Base-by-base conservation (phyloP, 2,329 filamentous ascomycete species). In the Dothideomycetidae sp. region DNA sequence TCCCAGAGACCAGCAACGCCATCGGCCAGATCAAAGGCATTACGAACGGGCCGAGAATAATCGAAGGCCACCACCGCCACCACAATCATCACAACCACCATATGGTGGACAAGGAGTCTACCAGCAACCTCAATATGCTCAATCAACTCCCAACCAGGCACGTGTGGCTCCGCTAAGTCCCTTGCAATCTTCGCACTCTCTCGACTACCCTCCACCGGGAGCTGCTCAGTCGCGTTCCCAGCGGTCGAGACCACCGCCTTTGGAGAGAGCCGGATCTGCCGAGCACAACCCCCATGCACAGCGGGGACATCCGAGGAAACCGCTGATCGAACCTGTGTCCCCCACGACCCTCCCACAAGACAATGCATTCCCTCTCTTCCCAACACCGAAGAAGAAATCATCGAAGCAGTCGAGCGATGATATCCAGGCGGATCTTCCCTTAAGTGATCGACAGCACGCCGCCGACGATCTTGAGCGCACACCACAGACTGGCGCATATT, bases 281-380 rank as follows among this genome's bases (percentile, higher is more conserved):
- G 15, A 28, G 14, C 12, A 19, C 10, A 16, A 21, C 12, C 17
- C 37, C 11, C 31, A 26, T 7, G 26, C 28, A n/a, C 34, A 36
- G 12, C 36, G 34, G 7, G 31, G 35, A 29, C 30, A 14, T 3
- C n/a, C 21, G 7, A 39, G 40, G 4, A 50, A 44, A 34, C 46
- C 54, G 37, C 47, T 56, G 32, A 44, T 49, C 10, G 46, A 50
- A 13, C 40, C 45, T 5, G 36, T 37, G 12, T 50, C 49, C 5
- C 54, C 54, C 2, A 48, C 51, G 15, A 43, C 45, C 2, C 21
- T 55, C 15, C 43, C 53, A 5, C 53, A 53, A 35, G 64, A 68
- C 48, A 68, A 63, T 42, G 62, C 64, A 0, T 68, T 68, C 37
- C 64, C 64, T 5, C 53, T 55, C 1, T 67, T 68, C 44, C 60